These are phyloP conservation scores for Arabidopsis suecica DNA, from an alignment of 345 rosid genomes.

Conservation along the genomic window DNA sequence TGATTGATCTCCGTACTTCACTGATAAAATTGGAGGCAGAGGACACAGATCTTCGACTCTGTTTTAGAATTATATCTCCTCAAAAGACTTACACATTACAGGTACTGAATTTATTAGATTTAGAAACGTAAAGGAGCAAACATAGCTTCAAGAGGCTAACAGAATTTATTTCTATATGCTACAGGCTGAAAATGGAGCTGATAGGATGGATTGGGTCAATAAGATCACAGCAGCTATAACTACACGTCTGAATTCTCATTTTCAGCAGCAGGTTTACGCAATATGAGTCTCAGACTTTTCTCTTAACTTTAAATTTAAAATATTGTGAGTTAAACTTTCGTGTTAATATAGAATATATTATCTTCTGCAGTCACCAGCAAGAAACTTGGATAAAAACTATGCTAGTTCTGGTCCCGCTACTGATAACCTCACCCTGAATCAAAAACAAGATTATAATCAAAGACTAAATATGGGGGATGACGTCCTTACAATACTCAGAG, in stretches of 20 bases:
- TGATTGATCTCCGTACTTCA: conserved; percentile 73
- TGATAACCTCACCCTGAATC: conserved; percentile 44
- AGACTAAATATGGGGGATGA: conserved; percentile 48
- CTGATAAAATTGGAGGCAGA: conserved; percentile 80
- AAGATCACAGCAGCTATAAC: conserved; percentile 76
- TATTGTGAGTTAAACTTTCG: neutral
- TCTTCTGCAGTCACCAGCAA: conserved; percentile 55
- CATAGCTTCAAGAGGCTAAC: conserved; percentile 22
- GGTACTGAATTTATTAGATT: conserved; percentile 50
- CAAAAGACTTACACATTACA: conserved; percentile 74
- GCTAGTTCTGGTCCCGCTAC: conserved; percentile 42
- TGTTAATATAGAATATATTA: conserved; percentile 25
- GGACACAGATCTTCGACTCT: conserved; percentile 76
- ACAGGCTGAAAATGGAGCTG: conserved; percentile 92
- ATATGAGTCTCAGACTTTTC: conserved; percentile 6
- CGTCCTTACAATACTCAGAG: conserved; percentile 57
- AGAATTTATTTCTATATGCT: conserved; percentile 13
- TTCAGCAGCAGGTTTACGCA: conserved; percentile 68
- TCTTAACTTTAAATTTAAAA: neutral
- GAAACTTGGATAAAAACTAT: conserved; percentile 44
- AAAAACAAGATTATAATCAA: conserved; percentile 39
- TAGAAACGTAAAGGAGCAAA: neutral
- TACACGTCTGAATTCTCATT: conserved; percentile 70
- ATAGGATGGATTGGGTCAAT: conserved; percentile 83
- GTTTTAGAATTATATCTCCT: conserved; percentile 89